Evolutionary conservation across 1,139 yeast species (phyloP), one percentile per base, ranked within the genome.

Genomic region (Magnusiomyces paraingens): DNA sequence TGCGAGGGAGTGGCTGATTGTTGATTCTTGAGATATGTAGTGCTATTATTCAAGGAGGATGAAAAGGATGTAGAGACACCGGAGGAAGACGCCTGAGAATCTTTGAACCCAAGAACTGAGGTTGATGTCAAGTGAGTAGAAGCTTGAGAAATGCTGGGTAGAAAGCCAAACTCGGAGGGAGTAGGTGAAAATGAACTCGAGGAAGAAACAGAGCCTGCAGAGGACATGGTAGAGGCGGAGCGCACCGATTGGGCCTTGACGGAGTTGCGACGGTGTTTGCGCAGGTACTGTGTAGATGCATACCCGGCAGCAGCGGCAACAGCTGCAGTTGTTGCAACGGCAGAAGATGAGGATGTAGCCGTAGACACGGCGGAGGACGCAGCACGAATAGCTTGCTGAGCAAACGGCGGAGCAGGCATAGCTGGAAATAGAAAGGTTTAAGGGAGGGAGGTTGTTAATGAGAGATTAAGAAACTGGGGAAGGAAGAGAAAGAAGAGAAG

Each of bases 341-440:
- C 47, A n/a, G 26, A 22, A 12, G 47, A 26, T n/a, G 47, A 15
- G 15, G 38, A 35, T 11, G 22, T 29, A n/a, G 39, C 17, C 3
- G 20, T 12, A 11, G 57, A 21, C 48, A 44, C 49, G 43, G 47
- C 51, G 12, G 52, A 46, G 20, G 48, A 41, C 3, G 57, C 52
- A 18, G 52, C 48, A 40, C 59, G 53, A 47, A 41, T 42, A 36
- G 61, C 61, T 15, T 58, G 57, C 49, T 59, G 62, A 38, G 60
- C 61, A 53, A 60, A 60, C 6, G 62, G 63, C n/a, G 63, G 63
- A 36, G 61, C 61, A n/a, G 63, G 62, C 63, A 60, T 59, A 20
- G 49, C 35, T 6, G 38, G 2, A 26, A 22, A 8, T 10, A 40
- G 35, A 44, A 12, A 18, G 18, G 29, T 38, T 40, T 32, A 15